A percentile compares a stretch with the other conserved stretches of the same genome.
phyloP scores from a whole-genome alignment of 441 rosid genomes.

The Eruca vesicaria region DNA sequence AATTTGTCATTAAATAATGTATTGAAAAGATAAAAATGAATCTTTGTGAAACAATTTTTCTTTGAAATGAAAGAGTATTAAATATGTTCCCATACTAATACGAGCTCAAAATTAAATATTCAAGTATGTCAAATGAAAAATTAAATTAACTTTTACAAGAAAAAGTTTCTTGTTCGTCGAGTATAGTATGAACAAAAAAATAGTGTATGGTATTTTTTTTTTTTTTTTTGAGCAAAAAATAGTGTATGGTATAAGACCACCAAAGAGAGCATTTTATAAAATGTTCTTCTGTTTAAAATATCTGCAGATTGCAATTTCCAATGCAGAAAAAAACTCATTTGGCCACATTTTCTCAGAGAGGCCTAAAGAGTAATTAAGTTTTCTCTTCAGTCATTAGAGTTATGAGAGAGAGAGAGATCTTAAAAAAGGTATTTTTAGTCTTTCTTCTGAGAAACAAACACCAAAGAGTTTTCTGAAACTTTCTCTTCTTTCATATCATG shows the following conservation, averaged over 20 bases:
- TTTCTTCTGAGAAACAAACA: conserved; percentile 30
- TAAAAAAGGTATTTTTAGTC: background rate
- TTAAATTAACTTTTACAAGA: too few species aligned
- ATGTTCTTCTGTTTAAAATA: background rate
- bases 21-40: too few species aligned
- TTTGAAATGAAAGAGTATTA: too few species aligned
- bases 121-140: too few species aligned
- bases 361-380: conserved; percentile 9
- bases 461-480: conserved; percentile 15
- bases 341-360: conserved; percentile 20
- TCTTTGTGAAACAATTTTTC: too few species aligned
- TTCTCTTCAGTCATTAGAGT: conserved; percentile 12
- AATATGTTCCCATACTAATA: too few species aligned
- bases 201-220: too few species aligned
- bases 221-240: too few species aligned
- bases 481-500: conserved; percentile 29
- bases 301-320: conserved; percentile 15
- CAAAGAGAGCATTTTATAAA: conserved; percentile 1
- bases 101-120: too few species aligned
- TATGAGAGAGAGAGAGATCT: conserved; percentile 9
- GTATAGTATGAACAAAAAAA: too few species aligned
- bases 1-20: too few species aligned
- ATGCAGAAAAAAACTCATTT: conserved; percentile 23
- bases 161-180: too few species aligned
- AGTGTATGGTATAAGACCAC: background rate